Evolutionary conservation across 192 early-diverging fungal genomes (phyloP).

Genomic region (Umbelopsis ramanniana): DNA sequence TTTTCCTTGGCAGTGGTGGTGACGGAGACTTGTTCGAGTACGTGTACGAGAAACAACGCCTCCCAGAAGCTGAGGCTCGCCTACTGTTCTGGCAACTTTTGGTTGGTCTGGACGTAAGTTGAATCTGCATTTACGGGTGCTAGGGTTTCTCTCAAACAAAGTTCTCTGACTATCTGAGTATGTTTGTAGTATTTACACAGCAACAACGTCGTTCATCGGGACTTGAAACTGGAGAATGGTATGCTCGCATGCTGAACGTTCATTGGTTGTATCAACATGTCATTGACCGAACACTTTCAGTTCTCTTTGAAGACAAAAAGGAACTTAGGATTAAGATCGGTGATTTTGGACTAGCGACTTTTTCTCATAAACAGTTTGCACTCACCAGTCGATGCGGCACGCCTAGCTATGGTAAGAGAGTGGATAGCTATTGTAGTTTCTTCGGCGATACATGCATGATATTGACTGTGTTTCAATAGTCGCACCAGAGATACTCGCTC

Average conservation of each 20-base stretch:
- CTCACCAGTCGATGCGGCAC: slow-evolving; percentile 84
- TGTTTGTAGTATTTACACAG: slow-evolving; percentile 76
- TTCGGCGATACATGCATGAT: not conserved
- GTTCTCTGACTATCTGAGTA: slow-evolving; percentile 11
- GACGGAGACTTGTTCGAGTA: slow-evolving; percentile 95
- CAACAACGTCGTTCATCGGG: slow-evolving; percentile 88
- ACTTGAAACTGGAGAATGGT: slow-evolving; percentile 84
- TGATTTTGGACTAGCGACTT: slow-evolving; percentile 92
- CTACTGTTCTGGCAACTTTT: slow-evolving; percentile 80
- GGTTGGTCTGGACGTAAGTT: slow-evolving; percentile 63
- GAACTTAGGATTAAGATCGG: slow-evolving; percentile 79
- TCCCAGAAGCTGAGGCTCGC: slow-evolving; percentile 80
- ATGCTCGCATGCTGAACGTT: not conserved
- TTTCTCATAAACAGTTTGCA: slow-evolving; percentile 6
- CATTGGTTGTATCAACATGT: not conserved
- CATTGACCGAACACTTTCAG: not conserved
- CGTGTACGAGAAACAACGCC: slow-evolving; percentile 74
- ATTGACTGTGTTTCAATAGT: slow-evolving; percentile 39
- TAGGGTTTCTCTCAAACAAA: not conserved
- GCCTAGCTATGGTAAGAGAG: slow-evolving; percentile 67
- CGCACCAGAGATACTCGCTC: slow-evolving; percentile 87
- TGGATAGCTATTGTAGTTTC: not conserved
- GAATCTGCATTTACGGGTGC: not conserved
- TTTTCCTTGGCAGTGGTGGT: slow-evolving; percentile 53
- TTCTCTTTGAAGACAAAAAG: slow-evolving; percentile 55